A percentile compares a stretch with the other conserved stretches of the same genome.
These are phyloP conservation scores for Manihot esculenta DNA, from an alignment of 441 rosid genomes.

Conservation along the genomic window DNA sequence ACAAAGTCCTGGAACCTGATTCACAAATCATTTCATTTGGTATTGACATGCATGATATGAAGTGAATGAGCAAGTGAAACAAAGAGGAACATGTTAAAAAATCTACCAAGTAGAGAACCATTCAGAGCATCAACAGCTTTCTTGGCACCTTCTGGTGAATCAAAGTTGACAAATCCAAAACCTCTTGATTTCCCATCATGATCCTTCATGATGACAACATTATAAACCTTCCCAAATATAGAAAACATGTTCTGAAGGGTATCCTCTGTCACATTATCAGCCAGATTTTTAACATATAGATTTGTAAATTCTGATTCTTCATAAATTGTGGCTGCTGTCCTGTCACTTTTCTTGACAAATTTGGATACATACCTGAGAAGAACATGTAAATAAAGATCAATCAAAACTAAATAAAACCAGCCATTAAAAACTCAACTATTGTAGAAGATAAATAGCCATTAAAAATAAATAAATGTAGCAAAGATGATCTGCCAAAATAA, in stretches of 20 bases:
- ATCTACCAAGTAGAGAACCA: slow-evolving; percentile 40
- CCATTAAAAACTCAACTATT: neutral
- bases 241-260: slow-evolving; percentile 46
- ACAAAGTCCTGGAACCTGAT: slow-evolving; percentile 55
- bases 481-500: no score
- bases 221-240: slow-evolving; percentile 51
- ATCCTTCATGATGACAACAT: slow-evolving; percentile 58
- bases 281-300: slow-evolving; percentile 61
- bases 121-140: slow-evolving; percentile 50
- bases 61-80: neutral
- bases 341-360: slow-evolving; percentile 55
- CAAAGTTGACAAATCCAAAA: slow-evolving; percentile 69
- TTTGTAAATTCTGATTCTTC: slow-evolving; percentile 43
- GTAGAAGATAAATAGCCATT: neutral
- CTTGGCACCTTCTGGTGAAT: slow-evolving; percentile 52
- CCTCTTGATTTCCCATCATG: slow-evolving; percentile 56
- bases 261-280: slow-evolving; percentile 43
- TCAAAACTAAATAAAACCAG: neutral
- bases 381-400: slow-evolving; percentile 11
- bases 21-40: slow-evolving; percentile 12
- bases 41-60: neutral
- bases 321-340: slow-evolving; percentile 27
- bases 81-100: neutral
- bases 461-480: neutral
- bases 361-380: slow-evolving; percentile 53